phyloP scores from a whole-genome alignment of 371 early-diverging fungal species.

The Rhizopus arrhizus region DNA sequence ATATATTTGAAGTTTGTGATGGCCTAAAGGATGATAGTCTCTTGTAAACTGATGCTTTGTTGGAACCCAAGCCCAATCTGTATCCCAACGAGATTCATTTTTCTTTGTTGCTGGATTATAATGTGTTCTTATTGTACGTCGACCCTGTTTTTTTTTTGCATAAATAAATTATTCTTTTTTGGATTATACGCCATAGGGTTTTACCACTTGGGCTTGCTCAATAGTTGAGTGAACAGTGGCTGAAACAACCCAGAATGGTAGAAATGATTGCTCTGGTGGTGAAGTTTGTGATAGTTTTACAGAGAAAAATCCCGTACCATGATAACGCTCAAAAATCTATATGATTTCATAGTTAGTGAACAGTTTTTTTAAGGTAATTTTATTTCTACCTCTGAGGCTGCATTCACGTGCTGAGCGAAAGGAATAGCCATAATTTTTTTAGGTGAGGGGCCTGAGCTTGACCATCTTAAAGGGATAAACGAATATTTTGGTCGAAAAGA shows the following conservation, averaged over 20 bases:
- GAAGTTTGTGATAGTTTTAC: slow-evolving; percentile 43
- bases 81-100: slow-evolving; percentile 56
- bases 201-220: slow-evolving; percentile 61
- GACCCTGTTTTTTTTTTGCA: slow-evolving; percentile 31
- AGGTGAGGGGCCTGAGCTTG: slow-evolving; percentile 39
- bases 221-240: slow-evolving; percentile 53
- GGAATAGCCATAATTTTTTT: slow-evolving; percentile 59
- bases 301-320: slow-evolving; percentile 65
- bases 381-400: slow-evolving; percentile 54
- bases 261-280: slow-evolving; percentile 55
- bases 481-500: background rate
- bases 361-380: background rate
- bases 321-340: slow-evolving; percentile 59
- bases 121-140: slow-evolving; percentile 36
- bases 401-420: slow-evolving; percentile 57
- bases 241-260: slow-evolving; percentile 66
- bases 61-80: slow-evolving; percentile 58
- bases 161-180: background rate
- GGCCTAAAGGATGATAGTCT: slow-evolving; percentile 48
- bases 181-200: background rate
- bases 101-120: slow-evolving; percentile 51
- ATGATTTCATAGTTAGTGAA: background rate
- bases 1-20: slow-evolving; percentile 58
- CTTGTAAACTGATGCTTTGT: slow-evolving; percentile 43
- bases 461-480: background rate